A percentile compares a stretch with the other conserved stretches of the same genome.
phyloP scores from a whole-genome alignment of 106 monocot species.

The Phalaenopsis aphrodite region DNA sequence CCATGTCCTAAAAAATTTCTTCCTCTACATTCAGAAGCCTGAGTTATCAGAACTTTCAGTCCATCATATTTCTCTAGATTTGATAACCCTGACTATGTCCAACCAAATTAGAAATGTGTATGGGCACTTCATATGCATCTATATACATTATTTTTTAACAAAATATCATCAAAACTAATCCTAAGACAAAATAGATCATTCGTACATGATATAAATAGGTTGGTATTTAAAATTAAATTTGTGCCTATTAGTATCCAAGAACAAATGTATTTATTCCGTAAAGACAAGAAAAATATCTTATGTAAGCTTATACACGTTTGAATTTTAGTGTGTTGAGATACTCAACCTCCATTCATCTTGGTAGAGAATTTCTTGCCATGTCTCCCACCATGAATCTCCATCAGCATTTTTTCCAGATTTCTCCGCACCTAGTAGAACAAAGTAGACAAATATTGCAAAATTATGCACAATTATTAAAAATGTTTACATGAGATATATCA shows the following conservation, averaged over 20 bases:
- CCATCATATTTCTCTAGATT: not conserved
- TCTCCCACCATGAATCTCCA: slow-evolving; percentile 99
- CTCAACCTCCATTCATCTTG: slow-evolving; percentile 99
- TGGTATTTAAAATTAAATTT: not conserved
- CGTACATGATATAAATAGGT: not conserved
- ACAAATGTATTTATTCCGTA: not conserved
- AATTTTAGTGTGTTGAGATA: not conserved
- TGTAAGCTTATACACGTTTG: not conserved
- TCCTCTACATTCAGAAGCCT: no score
- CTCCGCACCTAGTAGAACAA: slow-evolving; percentile 59
- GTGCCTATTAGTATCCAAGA: not conserved
- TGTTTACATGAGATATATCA: slow-evolving; percentile 1
- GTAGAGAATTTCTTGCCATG: slow-evolving; percentile 94
- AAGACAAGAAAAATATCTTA: not conserved
- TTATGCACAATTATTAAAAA: not conserved
- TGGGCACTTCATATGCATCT: not conserved
- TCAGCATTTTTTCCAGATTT: slow-evolving; percentile 89
- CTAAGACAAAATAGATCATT: not conserved
- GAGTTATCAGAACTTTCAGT: no score
- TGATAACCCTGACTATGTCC: not conserved
- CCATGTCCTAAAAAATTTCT: no score
- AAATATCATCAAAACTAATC: not conserved
- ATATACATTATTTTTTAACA: not conserved
- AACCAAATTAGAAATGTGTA: not conserved
- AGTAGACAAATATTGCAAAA: not conserved